Evolutionary conservation across 805 yeast genomes (phyloP), one percentile per base, ranked within the genome.

Genomic region (Cyberlindnera nakhonratchasimensis): DNA sequence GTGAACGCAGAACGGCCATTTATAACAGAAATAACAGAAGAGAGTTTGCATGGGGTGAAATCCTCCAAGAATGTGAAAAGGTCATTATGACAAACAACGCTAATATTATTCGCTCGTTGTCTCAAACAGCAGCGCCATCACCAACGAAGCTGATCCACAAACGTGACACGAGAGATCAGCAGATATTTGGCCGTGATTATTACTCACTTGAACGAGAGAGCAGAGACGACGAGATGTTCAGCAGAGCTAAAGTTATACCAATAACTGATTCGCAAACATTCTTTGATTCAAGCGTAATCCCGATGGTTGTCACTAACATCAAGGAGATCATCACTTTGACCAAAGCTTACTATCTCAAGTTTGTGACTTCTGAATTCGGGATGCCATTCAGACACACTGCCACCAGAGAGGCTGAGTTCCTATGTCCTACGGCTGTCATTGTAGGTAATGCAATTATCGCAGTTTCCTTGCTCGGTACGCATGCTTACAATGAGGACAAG

Each of bases 381-480:
- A 44, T 56, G 25, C 61, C 62, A 31, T 56, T 55, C 37, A 55
- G 64, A 52, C 44, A 54, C 25, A 54, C 60, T 5, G 47, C 49
- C 1, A 42, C 43, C 6, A 54, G 62, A 52, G 87, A 81, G 49
- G 75, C 87, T 1, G 79, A 78, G 45, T 71, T 75, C 18, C 63
- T 87, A 28, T 70, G 81, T 2, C 70, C 79, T n/a, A 71, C 80
- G 39, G 79, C 86, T 1, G 75, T 74, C 38, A 84, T 85, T 1
- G 74, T 73, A 42, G 86, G 86, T 5, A 79, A 82, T 55, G 75
- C 86, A 0, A 76, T 82, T 16, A 73, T 82, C 37, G 70, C 85
- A 2, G 58, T 83, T 11, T 64, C 86, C 3, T 71, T 81, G 38
- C 65, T 82, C 42, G 64, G 80, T 16, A 61, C 79, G 6, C 79